These are phyloP conservation scores for Colletotrichum cordylinicola DNA, from an alignment of 2,329 filamentous ascomycete genomes.

Conservation along the genomic window DNA sequence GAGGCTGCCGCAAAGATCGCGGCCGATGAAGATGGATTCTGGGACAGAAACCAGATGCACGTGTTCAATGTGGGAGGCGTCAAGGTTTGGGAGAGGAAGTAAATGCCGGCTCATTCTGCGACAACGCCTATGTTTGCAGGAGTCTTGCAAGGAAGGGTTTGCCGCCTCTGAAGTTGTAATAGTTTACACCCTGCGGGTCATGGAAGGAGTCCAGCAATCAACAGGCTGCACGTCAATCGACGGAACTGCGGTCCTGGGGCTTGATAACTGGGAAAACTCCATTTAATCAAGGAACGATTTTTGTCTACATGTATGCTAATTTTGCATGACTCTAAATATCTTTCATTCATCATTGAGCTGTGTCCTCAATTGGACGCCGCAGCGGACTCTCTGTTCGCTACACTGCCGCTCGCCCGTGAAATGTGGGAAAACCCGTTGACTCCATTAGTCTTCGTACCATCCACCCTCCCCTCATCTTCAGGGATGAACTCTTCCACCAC, in stretches of 20 bases:
- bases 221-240: neutral
- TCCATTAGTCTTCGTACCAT: neutral
- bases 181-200: neutral
- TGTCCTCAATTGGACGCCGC: neutral
- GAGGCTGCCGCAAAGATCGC: neutral
- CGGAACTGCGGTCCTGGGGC: neutral
- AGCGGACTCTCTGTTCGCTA: neutral
- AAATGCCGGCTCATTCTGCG: neutral
- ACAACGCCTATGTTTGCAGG: neutral
- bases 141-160: neutral
- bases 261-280: neutral
- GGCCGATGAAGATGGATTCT: constrained; percentile 8
- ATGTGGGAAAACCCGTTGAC: neutral
- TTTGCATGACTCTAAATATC: neutral
- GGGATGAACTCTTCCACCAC: neutral
- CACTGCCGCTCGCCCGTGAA: neutral
- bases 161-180: neutral
- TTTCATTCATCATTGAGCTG: neutral
- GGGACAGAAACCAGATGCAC: constrained; percentile 5
- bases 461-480: neutral
- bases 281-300: too few relatives aligned
- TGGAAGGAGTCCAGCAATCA: neutral
- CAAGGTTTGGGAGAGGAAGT: constrained; percentile 12
- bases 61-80: neutral
- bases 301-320: neutral